Evolutionary conservation across 2,329 filamentous ascomycete species (phyloP), one percentile per base, ranked within the genome.

Genomic region (Passalora sequoiae): DNA sequence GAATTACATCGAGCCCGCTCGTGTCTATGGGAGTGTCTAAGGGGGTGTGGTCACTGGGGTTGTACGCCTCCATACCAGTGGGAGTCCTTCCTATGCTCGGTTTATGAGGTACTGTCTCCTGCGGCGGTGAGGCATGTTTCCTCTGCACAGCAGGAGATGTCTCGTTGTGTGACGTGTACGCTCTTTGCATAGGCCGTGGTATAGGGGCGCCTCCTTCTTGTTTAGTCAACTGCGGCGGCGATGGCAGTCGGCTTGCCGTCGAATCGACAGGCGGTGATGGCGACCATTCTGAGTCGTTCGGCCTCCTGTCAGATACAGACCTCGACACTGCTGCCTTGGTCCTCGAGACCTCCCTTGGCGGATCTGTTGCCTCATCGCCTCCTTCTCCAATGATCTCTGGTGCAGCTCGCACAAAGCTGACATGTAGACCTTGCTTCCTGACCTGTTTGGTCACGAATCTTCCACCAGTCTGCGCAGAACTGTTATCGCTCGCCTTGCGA

Each of bases 381-480:
- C 91, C 91, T 65, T 91, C 83, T 35, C 91, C 91, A 59, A 97
- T 96, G 49, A 95, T 67, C 35, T 88, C 84, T 5, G 89, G 89
- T 42, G 76, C 73, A 7, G 75, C 76, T 54, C 86, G 80, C 40
- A 76, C 77, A 58, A 96, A 96, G 43, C 74, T 78, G 25, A 96
- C 89, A 4, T 71, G 71, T 49, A 92, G 70, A 7, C 84, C 84
- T 64, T 86, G 86, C 60, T 76, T 78, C 42, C 68, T 71, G 56
- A 69, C 63, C 54, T 56, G 65, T 49, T 51, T 68, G 22, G 47
- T 55, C 38, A 50, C 58, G 13, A 65, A 42, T 17, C 47, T 53
- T 25, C 36, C 24, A 27, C 46, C 40, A 21, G 33, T 28, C 15
- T 44, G 44, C 17, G 44, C 38, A 19, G 48, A 38, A 19, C 44